Evolutionary conservation across 495 filamentous ascomycete genomes (phyloP).

Genomic region (Trichoderma virens): DNA sequence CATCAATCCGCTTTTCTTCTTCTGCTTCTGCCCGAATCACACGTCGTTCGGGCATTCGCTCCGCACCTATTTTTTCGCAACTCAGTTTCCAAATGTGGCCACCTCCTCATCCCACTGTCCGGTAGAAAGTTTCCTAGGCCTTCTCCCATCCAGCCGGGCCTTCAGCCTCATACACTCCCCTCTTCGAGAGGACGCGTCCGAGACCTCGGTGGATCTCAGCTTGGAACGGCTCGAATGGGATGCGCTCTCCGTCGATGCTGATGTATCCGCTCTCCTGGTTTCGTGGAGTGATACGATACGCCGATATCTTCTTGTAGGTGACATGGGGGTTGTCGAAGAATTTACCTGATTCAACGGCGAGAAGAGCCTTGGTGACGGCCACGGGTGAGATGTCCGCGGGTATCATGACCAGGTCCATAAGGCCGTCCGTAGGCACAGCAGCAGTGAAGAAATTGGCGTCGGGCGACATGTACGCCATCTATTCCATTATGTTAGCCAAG

Average conservation of each 20-base stretch:
- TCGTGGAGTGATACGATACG: slow-evolving; percentile 75
- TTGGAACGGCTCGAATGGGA: slow-evolving; percentile 84
- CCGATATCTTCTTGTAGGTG: slow-evolving; percentile 69
- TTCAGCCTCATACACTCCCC: slow-evolving; percentile 63
- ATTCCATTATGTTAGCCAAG: not conserved
- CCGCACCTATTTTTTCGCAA: no score
- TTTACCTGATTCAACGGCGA: slow-evolving; percentile 57
- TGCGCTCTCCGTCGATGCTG: slow-evolving; percentile 84
- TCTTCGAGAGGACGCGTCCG: slow-evolving; percentile 74
- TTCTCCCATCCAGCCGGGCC: slow-evolving; percentile 46
- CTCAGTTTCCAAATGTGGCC: no score
- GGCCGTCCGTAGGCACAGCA: slow-evolving; percentile 74
- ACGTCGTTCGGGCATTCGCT: no score
- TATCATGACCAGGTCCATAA: slow-evolving; percentile 76
- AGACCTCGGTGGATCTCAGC: slow-evolving; percentile 79
- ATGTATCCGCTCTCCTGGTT: slow-evolving; percentile 67
- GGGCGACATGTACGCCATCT: slow-evolving; percentile 87
- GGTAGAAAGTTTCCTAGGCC: slow-evolving; percentile 14
- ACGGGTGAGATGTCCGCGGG: slow-evolving; percentile 62
- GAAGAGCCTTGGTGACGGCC: slow-evolving; percentile 57
- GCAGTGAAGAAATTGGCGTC: slow-evolving; percentile 84
- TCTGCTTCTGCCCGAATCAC: not conserved
- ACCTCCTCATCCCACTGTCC: slow-evolving; percentile 12
- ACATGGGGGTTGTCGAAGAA: slow-evolving; percentile 77
- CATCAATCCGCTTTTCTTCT: not conserved